Percentiles rank a stretch among this genome's conserved stretches.
These are phyloP conservation scores for Epichloe sibirici DNA, from an alignment of 2,329 filamentous ascomycete genomes.

Conservation along the genomic window DNA sequence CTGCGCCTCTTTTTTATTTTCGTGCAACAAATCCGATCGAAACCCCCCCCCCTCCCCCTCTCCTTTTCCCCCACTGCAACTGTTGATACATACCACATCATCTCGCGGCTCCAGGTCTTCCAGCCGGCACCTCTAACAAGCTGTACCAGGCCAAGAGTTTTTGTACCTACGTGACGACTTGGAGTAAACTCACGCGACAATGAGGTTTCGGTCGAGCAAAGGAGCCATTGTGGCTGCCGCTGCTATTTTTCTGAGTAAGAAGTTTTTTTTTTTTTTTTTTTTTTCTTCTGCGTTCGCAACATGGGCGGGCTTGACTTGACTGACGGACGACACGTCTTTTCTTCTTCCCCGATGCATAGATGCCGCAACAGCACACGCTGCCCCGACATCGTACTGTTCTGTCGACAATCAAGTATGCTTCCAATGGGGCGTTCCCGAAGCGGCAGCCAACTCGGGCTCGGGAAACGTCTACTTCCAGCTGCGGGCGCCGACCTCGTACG, in stretches of 20 bases:
- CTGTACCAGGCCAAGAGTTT: too few relatives aligned
- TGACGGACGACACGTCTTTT: not conserved
- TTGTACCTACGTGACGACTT: too few relatives aligned
- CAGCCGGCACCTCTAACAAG: too few relatives aligned
- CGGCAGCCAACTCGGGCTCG: constrained; percentile 31
- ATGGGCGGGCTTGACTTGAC: not conserved
- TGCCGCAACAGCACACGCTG: constrained; percentile 11
- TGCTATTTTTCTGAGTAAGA: not conserved
- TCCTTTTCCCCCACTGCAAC: too few relatives aligned
- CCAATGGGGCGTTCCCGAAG: constrained; percentile 40
- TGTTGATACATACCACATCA: too few relatives aligned
- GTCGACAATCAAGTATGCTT: constrained; percentile 34
- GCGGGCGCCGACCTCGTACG: constrained; percentile 36
- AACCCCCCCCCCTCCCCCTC: too few relatives aligned
- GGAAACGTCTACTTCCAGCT: constrained; percentile 52
- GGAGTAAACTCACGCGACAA: not conserved
- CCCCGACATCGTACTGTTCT: constrained; percentile 28
- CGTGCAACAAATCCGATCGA: too few relatives aligned
- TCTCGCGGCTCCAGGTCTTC: too few relatives aligned
- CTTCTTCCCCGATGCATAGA: constrained; percentile 9
- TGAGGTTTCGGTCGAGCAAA: not conserved
- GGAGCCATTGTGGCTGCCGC: not conserved
- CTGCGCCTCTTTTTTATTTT: too few relatives aligned
- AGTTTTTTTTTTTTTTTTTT: too few relatives aligned
- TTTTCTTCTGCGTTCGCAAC: not conserved